Base-by-base conservation (phyloP, 495 filamentous ascomycete species). In the Penicillium ucsense region DNA sequence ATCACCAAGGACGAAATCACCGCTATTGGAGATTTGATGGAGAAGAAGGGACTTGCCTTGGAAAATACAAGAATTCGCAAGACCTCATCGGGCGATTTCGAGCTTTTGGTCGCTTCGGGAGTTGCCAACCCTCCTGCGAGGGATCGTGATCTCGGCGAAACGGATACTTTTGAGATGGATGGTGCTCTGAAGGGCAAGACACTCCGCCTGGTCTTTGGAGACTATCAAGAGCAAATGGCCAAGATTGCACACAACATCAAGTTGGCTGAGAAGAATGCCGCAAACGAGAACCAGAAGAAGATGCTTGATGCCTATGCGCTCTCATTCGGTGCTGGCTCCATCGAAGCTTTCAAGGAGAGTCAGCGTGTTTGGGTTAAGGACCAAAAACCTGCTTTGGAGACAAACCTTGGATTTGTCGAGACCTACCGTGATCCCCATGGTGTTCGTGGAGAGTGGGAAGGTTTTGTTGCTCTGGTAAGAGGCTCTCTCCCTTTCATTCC, bases 371-470 rank as follows among this genome's bases (percentile, higher is more conserved):
- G 92, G 92, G 90, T 98, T 38, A 80, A 85, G 43, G 90, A 98
- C 53, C 86, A 90, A 49, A 84, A 88, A 10, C 92, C 92, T 5
- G 82, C 78, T 63, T 81, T 98, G 11, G 92, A 97, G 64, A 85
- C 77, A 11, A 91, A 97, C 62, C 80, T 97, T 47, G 92, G 92
- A 2, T 98, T 97, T 57, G 84, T 98, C 36, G 92, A 98, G 68
- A 95, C 90, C 0, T 98, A 97, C 60, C 79, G 92, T 43, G 92
- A 98, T 61, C 92, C 92, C 1, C 85, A 88, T 45, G 91, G 92
- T 40, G 81, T 95, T 8, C 76, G 91, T 43, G 90, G 86, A n/a
- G 92, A 98, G 61, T 98, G 92, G 92, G 91, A 97, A 64, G 91
- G 89, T 1, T 92, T 95, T 56, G 86, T 86, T 44, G 85, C 85